phyloP scores from a whole-genome alignment of 805 yeast genomes.

The Lachancea waltii region DNA sequence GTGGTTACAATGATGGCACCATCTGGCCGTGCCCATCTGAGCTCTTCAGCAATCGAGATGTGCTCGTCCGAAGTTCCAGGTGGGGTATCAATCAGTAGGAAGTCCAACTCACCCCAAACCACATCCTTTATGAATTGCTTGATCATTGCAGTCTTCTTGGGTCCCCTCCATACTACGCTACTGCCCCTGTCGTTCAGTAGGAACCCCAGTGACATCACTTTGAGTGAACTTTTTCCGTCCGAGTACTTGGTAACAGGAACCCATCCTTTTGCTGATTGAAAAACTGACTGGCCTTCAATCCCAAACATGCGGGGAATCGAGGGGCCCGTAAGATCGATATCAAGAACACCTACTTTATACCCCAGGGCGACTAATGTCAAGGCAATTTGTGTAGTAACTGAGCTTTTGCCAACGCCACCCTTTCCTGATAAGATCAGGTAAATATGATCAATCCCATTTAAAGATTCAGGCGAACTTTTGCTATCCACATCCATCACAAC shows the following conservation, averaged over 20 bases:
- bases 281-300: constrained; percentile 69
- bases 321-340: constrained; percentile 94
- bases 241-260: constrained; percentile 59
- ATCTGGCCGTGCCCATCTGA: constrained; percentile 63
- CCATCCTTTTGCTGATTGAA: constrained; percentile 84
- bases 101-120: constrained; percentile 75
- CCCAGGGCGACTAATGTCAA: constrained; percentile 68
- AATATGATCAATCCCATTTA: constrained; percentile 62
- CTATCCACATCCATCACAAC: constrained; percentile 3
- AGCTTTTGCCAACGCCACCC: constrained; percentile 97
- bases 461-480: constrained; percentile 28
- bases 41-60: constrained; percentile 90
- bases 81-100: constrained; percentile 88
- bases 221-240: constrained; percentile 38
- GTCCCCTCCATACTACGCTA: constrained; percentile 97
- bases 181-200: constrained; percentile 76
- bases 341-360: constrained; percentile 84
- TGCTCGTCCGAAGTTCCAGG: constrained; percentile 99
- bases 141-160: constrained; percentile 96
- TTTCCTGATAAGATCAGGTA: constrained; percentile 83
- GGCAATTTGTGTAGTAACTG: constrained; percentile 91
- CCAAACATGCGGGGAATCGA: constrained; percentile 96
- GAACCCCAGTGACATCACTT: constrained; percentile 85
- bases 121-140: constrained; percentile 89
- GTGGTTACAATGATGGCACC: constrained; percentile 96